These are phyloP conservation scores for Silene noctiflora DNA, from an alignment of 179 eudicot species.

Conservation along the genomic window DNA sequence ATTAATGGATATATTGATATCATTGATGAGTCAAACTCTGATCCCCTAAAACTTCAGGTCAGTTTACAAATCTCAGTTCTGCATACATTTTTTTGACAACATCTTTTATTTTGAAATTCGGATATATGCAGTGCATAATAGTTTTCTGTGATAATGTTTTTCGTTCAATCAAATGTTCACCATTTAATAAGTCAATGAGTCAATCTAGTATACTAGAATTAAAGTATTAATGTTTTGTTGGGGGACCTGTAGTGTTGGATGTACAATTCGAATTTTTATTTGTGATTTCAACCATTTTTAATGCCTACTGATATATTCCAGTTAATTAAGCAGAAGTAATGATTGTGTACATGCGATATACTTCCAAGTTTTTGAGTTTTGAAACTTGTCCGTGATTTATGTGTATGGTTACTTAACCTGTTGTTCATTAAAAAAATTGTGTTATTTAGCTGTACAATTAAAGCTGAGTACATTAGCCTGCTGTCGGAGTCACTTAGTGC, in stretches of 20 bases:
- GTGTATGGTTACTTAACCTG: not conserved
- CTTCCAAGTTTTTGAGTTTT: no score
- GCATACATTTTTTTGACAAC: not conserved
- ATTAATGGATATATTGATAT: slow-evolving; percentile 68
- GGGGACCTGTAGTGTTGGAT: no score
- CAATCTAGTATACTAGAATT: not conserved
- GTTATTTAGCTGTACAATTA: slow-evolving; percentile 1
- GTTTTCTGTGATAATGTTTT: not conserved
- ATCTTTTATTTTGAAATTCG: not conserved
- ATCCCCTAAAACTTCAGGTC: slow-evolving; percentile 68
- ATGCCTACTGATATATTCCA: not conserved
- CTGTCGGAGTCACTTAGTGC: not conserved
- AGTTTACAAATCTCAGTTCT: not conserved
- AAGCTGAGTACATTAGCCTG: slow-evolving; percentile 9
- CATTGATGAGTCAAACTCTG: slow-evolving; percentile 62
- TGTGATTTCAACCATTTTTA: no score
- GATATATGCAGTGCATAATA: not conserved
- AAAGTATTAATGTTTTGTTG: no score
- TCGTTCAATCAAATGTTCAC: not conserved
- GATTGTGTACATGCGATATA: no score
- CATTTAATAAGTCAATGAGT: not conserved
- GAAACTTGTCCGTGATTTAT: not conserved
- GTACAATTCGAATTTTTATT: no score
- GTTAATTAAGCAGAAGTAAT: no score
- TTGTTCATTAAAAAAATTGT: not conserved